Base-by-base conservation (phyloP, 2,329 filamentous ascomycete genomes). In the Dothideomycetes sp. region DNA sequence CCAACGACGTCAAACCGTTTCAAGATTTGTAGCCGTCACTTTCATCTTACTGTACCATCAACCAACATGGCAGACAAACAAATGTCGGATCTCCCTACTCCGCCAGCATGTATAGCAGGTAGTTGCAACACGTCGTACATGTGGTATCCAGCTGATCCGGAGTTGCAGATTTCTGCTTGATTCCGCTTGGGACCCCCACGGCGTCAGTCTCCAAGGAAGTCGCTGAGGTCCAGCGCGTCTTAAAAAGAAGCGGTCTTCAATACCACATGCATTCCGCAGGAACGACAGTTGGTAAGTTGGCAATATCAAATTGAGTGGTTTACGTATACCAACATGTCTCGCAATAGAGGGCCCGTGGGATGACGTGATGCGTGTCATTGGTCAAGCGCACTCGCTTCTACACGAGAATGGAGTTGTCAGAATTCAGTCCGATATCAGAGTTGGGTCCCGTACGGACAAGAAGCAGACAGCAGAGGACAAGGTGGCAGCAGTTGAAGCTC, bases 251-350 rank as follows among this genome's bases (percentile, higher is more conserved):
- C 51, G 86, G 86, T 2, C 62, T 96, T 47, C 80, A 77, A 49
- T 89, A 88, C 59, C 79, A 74, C 33, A 91, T 96, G 85, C 89
- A 96, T 64, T 88, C 84, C 18, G 88, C 87, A 2, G 91, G 89
- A 10, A 95, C 89, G 0, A 96, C 89, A 0, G 75, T 96, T 41
- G 87, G 86, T 91, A 68, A 44, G 79, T 68, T 19, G n/a, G 6
- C n/a, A 5, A 11, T 28, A 6, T 5, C 22, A 17, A 36, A 16
- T 24, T 13, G n/a, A n/a, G n/a, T n/a, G n/a, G n/a, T n/a, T n/a
- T n/a, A n/a, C n/a, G n/a, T n/a, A n/a, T n/a, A n/a, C n/a, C 19
- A 23, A 24, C 28, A 17, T 19, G 15, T 4, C 15, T 9, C 9
- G 5, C 12, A 13, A 31, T 51, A 94, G 89, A 96, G 67, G 91